phyloP scores from a whole-genome alignment of 495 filamentous ascomycete genomes.

The Cercophora samala region DNA sequence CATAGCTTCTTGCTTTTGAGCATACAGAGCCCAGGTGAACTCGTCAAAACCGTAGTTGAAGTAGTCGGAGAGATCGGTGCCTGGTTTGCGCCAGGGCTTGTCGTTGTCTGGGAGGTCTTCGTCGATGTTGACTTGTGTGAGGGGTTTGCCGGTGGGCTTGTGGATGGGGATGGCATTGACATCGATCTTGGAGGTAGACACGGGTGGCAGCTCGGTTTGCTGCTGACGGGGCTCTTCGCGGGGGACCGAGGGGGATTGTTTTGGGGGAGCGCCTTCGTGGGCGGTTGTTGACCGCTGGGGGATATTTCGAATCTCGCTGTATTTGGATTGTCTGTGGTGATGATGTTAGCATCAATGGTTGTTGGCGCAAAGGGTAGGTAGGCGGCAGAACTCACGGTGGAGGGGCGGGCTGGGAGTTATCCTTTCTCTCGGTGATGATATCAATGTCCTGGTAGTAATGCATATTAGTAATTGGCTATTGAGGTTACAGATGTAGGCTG shows the following conservation, averaged over 20 bases:
- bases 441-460: conserved; percentile 74
- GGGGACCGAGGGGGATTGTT: conserved; percentile 43
- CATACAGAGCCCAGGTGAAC: conserved; percentile 96
- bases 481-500: conserved; percentile 21
- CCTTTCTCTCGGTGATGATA: conserved; percentile 86
- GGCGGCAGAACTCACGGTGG: conserved; percentile 49
- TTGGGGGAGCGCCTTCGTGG: conserved; percentile 47
- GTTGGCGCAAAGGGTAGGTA: background rate
- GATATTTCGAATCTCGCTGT: conserved; percentile 65
- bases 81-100: conserved; percentile 94
- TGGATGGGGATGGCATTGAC: conserved; percentile 78
- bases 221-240: conserved; percentile 38
- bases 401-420: conserved; percentile 68
- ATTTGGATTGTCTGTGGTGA: conserved; percentile 43
- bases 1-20: conserved; percentile 77
- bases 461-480: conserved; percentile 20
- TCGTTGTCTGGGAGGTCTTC: conserved; percentile 76
- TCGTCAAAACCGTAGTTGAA: conserved; percentile 99
- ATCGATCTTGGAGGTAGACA: conserved; percentile 76
- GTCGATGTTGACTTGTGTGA: conserved; percentile 81
- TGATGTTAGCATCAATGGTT: background rate
- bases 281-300: conserved; percentile 52
- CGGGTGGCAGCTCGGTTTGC: conserved; percentile 43
- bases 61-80: conserved; percentile 93
- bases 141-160: conserved; percentile 67